A percentile compares a stretch with the other conserved stretches of the same genome.
Conservation (phyloP, 176 grass and related monocot genomes). For the Saccharum officinarum region DNA sequence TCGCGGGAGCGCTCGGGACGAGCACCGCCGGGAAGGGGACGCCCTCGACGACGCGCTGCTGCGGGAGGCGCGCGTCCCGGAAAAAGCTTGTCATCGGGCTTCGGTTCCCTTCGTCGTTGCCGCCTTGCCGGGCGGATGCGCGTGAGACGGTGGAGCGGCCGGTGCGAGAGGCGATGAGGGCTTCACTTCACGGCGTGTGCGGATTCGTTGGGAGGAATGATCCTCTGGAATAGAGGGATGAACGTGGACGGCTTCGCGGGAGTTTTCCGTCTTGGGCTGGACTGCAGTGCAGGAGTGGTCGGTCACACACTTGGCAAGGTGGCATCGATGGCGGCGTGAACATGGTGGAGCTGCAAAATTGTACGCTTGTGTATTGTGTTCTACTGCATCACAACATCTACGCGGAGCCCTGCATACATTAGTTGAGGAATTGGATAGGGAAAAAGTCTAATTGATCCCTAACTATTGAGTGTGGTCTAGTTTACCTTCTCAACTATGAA, state of each 20-base stretch:
- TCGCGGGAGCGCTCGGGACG: conserved; percentile 13
- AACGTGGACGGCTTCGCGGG: conserved; percentile 46
- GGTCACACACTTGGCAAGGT: too few species aligned
- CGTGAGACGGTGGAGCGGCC: background rate
- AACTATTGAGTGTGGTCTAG: too few species aligned
- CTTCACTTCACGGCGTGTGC: background rate
- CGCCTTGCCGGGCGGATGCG: background rate
- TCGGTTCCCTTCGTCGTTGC: background rate
- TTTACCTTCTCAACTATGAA: too few species aligned
- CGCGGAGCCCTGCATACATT: too few species aligned
- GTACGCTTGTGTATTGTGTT: too few species aligned
- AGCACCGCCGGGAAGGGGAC: conserved; percentile 75
- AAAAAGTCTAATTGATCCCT: too few species aligned
- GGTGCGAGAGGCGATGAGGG: background rate
- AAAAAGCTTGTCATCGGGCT: conserved; percentile 54
- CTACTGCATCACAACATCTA: too few species aligned
- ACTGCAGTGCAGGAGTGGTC: too few species aligned
- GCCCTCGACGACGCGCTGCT: conserved; percentile 68
- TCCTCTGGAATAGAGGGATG: conserved; percentile 22
- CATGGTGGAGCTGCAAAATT: too few species aligned
- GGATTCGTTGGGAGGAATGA: background rate
- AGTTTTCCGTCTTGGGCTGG: background rate
- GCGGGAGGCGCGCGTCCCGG: conserved; percentile 45
- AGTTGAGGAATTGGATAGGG: too few species aligned
- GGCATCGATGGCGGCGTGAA: too few species aligned